Evolutionary conservation across 768 basidiomycete species (phyloP).

Genomic region (Termitomyces sp.): DNA sequence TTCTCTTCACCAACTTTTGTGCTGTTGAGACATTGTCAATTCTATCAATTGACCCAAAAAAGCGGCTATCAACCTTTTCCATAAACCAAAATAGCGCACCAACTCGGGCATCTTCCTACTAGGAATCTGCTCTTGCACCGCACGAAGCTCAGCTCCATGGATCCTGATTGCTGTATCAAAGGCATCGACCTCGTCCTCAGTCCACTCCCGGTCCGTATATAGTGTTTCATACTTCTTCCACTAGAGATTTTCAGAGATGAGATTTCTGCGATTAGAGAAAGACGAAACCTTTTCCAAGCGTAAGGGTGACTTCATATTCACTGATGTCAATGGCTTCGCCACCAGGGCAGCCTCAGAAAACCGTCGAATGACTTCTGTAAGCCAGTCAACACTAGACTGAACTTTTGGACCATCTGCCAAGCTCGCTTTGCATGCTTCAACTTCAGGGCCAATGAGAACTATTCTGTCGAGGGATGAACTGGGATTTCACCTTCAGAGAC

Average conservation of each 20-base stretch:
- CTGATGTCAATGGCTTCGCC: slow-evolving; percentile 49
- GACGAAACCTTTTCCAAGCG: slow-evolving; percentile 58
- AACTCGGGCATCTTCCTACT: slow-evolving; percentile 69
- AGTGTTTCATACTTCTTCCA: slow-evolving; percentile 67
- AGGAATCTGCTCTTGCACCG: slow-evolving; percentile 68
- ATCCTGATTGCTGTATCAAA: slow-evolving; percentile 71
- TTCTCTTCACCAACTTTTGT: slow-evolving; percentile 68
- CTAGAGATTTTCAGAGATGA: slow-evolving; percentile 27
- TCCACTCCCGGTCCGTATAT: slow-evolving; percentile 70
- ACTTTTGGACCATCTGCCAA: slow-evolving; percentile 49
- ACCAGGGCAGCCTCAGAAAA: slow-evolving; percentile 64
- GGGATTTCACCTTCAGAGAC: slow-evolving; percentile 47
- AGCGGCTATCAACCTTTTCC: slow-evolving; percentile 65
- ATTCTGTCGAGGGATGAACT: neutral
- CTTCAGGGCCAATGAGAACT: slow-evolving; percentile 26
- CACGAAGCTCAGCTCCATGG: slow-evolving; percentile 78
- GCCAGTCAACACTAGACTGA: slow-evolving; percentile 69
- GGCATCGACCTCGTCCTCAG: slow-evolving; percentile 56
- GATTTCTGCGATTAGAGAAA: neutral
- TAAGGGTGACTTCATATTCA: slow-evolving; percentile 54
- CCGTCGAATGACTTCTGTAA: slow-evolving; percentile 68
- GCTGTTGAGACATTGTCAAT: slow-evolving; percentile 28
- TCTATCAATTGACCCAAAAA: neutral
- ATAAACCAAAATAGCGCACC: slow-evolving; percentile 78
- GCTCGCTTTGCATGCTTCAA: slow-evolving; percentile 57